These are phyloP conservation scores for Teunomyces pallodes DNA, from an alignment of 805 yeast species.

Conservation along the genomic window DNA sequence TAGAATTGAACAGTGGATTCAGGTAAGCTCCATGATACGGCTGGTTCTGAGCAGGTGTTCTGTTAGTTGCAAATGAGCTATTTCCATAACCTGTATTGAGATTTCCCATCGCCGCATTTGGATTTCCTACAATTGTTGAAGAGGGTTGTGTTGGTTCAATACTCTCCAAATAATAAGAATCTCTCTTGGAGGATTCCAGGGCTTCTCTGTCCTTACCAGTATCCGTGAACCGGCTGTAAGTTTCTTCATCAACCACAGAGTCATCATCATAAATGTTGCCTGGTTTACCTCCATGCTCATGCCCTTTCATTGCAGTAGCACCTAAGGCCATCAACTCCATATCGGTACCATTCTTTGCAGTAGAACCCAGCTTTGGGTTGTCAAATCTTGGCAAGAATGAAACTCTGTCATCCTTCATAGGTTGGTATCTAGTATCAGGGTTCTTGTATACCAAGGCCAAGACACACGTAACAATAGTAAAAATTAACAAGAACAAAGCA, in stretches of 20 bases:
- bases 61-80: background rate
- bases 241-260: constrained; percentile 27
- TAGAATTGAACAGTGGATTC: background rate
- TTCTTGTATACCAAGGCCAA: constrained; percentile 83
- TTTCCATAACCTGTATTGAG: background rate
- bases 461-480: constrained; percentile 84
- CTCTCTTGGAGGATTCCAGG: constrained; percentile 21
- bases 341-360: constrained; percentile 33
- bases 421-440: constrained; percentile 94
- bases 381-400: constrained; percentile 81
- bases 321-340: constrained; percentile 74
- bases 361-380: constrained; percentile 22
- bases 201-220: constrained; percentile 12
- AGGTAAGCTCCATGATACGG: constrained; percentile 1
- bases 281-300: constrained; percentile 39
- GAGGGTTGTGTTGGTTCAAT: constrained; percentile 43
- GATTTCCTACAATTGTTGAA: constrained; percentile 42
- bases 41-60: background rate
- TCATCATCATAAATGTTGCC: constrained; percentile 28
- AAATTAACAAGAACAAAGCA: constrained; percentile 75
- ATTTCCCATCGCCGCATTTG: constrained; percentile 10
- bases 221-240: constrained; percentile 4
- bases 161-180: constrained; percentile 25
- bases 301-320: constrained; percentile 64
- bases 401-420: constrained; percentile 93